phyloP scores from a whole-genome alignment of 2,329 filamentous ascomycete genomes.

The Cucurbitaria berberidis region DNA sequence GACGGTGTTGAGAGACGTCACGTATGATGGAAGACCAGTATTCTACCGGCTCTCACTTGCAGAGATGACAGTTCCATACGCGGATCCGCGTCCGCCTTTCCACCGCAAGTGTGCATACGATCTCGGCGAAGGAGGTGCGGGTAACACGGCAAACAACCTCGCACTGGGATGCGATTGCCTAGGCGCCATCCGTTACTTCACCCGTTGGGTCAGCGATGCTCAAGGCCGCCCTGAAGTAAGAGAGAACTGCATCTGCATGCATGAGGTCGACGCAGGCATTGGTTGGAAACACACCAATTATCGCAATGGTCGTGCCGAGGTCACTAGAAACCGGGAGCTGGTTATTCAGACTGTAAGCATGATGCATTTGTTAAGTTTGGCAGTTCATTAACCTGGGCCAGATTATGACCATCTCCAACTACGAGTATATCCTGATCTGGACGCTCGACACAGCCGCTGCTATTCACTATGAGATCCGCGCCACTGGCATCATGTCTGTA shows the following conservation, averaged over 20 bases:
- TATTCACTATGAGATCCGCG: slow-evolving; percentile 60
- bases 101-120: background rate
- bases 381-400: too few species aligned
- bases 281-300: slow-evolving; percentile 60
- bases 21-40: slow-evolving; percentile 48
- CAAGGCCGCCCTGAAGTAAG: background rate
- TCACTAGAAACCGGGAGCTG: slow-evolving; percentile 66
- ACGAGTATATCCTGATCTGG: slow-evolving; percentile 72
- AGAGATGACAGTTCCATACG: slow-evolving; percentile 57
- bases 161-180: background rate
- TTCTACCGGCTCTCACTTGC: slow-evolving; percentile 53
- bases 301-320: slow-evolving; percentile 66
- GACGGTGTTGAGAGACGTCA: slow-evolving; percentile 50
- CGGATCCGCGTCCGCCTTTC: background rate
- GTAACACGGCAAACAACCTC: background rate
- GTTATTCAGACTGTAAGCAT: slow-evolving; percentile 73
- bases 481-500: slow-evolving; percentile 69
- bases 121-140: background rate
- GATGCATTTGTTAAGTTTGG: too few species aligned
- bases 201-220: background rate
- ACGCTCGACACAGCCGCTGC: slow-evolving; percentile 57
- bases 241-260: slow-evolving; percentile 69
- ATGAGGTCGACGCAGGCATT: slow-evolving; percentile 73
- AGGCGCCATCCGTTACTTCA: background rate
- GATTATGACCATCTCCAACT: slow-evolving; percentile 72